Base-by-base conservation (phyloP, 2,329 filamentous ascomycete genomes). In the Penicillium janthinellum region DNA sequence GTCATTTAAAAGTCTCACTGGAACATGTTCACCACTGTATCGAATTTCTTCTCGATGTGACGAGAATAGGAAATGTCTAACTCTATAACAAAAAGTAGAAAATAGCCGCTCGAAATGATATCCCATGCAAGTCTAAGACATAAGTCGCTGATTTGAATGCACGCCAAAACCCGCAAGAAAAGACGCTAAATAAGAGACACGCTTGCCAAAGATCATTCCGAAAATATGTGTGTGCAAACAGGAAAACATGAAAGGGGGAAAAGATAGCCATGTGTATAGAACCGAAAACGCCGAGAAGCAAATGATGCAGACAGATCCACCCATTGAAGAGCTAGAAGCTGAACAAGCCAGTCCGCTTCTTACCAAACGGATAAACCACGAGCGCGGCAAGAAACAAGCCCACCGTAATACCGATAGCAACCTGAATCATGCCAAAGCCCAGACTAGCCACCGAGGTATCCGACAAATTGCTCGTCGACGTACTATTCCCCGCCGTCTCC, bases 351-450 rank as follows among this genome's bases (percentile, higher is more conserved):
- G 79, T 81, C 59, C 79, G 75, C 69, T 78, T 77, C 69, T 82
- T 82, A 20, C 79, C 79, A 57, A 78, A 71, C 1, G 80, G 80
- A 69, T 82, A 82, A 37, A 82, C 76, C 37, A 82, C 74, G 64
- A 82, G 67, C 37, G 79, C 78, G 49, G 79, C 79, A 56, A 82
- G 69, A 66, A 82, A 82, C 28, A 82, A 64, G 4, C 80, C 80
- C 5, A 81, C 79, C 0, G 79, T 81, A 60, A 81, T 82, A n/a
- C 78, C 80, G 52, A 82, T 78, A 5, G 79, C 78, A 31, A 82
- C 75, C 66, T 82, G 79, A 48, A 82, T 72, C 79, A 82, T 82
- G 12, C 79, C 78, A 64, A 78, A 81, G 39, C 77, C 80, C 56
- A 82, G 75, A 65, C 80, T 79, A 57, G 80, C 79, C 2, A 79